Evolutionary conservation across 2,329 filamentous ascomycete genomes (phyloP).

Genomic region (Trichoderma sp.): DNA sequence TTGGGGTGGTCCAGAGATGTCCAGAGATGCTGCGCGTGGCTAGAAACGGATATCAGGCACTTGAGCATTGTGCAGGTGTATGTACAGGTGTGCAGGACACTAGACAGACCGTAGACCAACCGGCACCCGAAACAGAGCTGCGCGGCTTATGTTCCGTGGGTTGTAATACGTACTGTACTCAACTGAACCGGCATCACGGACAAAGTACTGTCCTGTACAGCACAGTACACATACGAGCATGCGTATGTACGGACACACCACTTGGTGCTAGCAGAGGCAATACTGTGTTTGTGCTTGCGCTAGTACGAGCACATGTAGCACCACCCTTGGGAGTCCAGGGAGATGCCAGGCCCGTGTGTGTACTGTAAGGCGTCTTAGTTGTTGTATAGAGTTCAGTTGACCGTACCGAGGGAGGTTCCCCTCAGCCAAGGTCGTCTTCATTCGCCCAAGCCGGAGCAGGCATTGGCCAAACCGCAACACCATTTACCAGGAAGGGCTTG

Average conservation of each 20-base stretch:
- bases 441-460: slow-evolving; percentile 1
- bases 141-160: not conserved
- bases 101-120: not conserved
- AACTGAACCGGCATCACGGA: not conserved
- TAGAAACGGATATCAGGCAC: slow-evolving; percentile 8
- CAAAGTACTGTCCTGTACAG: not conserved
- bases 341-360: not conserved
- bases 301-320: not conserved
- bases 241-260: not conserved
- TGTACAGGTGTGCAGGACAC: not conserved
- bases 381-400: slow-evolving; percentile 5
- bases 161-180: no score
- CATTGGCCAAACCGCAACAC: slow-evolving; percentile 11
- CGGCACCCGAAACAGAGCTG: slow-evolving; percentile 7
- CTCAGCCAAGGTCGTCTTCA: not conserved
- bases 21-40: not conserved
- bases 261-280: not conserved
- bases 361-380: not conserved
- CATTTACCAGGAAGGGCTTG: slow-evolving; percentile 9
- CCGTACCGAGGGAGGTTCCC: slow-evolving; percentile 12
- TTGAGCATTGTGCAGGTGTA: slow-evolving; percentile 5
- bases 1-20: not conserved
- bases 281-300: not conserved
- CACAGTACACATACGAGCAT: not conserved
- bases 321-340: not conserved